These are phyloP conservation scores for Pleurotus eryngii DNA, from an alignment of 768 basidiomycete species.

Conservation along the genomic window DNA sequence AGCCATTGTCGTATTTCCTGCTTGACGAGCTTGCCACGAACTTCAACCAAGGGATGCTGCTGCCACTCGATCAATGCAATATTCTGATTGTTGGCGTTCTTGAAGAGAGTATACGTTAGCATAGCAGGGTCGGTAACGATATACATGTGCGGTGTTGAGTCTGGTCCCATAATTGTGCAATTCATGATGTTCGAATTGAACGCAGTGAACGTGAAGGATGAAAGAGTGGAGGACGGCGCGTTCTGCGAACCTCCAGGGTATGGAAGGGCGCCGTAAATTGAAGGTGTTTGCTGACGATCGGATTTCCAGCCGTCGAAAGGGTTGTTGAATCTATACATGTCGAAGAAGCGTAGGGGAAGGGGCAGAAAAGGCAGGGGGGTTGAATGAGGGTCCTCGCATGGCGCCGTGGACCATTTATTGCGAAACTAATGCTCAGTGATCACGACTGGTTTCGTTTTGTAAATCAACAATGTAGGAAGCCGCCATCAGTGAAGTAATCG, in stretches of 20 bases:
- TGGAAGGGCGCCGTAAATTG: conserved; percentile 10
- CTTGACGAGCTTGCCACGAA: conserved; percentile 28
- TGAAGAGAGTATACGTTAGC: conserved; percentile 35
- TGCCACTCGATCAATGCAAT: conserved; percentile 44
- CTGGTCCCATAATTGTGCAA: conserved; percentile 39
- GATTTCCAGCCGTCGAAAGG: conserved; percentile 6
- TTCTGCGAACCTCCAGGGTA: conserved; percentile 1
- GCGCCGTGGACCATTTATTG: conserved; percentile 3
- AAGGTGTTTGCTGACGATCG: neutral
- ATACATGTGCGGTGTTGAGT: conserved; percentile 34
- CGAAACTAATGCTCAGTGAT: neutral
- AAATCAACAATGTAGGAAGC: neutral
- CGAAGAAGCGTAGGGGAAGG: neutral
- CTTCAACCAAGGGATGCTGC: conserved; percentile 31
- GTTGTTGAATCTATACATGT: neutral
- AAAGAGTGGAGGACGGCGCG: conserved; percentile 23
- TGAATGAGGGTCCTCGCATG: neutral
- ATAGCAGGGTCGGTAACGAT: conserved; percentile 32
- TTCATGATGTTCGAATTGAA: conserved; percentile 39
- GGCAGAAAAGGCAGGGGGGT: neutral
- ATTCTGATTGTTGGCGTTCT: conserved; percentile 31
- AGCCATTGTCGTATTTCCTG: conserved; percentile 42
- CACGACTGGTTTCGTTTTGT: conserved; percentile 2
- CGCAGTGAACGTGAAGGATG: conserved; percentile 39
- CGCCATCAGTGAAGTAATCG: neutral